Conservation (phyloP, 768 basidiomycete genomes). For the Trametes cubensis region DNA sequence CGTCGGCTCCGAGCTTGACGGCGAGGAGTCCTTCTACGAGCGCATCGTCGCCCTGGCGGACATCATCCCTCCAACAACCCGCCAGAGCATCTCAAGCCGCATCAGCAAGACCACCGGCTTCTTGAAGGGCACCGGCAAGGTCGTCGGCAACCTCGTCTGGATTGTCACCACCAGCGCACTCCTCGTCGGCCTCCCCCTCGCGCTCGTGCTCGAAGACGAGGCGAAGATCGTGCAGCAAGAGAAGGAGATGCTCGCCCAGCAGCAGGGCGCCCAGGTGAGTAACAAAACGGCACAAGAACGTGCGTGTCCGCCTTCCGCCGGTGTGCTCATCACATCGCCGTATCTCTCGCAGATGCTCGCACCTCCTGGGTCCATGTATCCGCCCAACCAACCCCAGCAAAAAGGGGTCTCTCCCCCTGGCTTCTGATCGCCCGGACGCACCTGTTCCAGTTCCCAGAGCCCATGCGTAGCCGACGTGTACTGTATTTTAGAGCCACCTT, state of each 20-base stretch:
- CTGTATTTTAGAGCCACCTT: constrained; percentile 25
- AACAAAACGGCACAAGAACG: background rate
- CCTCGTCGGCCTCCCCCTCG: constrained; percentile 90
- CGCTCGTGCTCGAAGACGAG: constrained; percentile 94
- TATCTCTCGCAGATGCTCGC: constrained; percentile 64
- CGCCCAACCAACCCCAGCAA: constrained; percentile 41
- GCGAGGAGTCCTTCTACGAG: constrained; percentile 85
- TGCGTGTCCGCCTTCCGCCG: constrained; percentile 14
- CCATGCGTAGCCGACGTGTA: constrained; percentile 24
- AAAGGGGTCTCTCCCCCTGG: constrained; percentile 82
- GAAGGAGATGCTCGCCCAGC: constrained; percentile 90
- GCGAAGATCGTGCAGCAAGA: constrained; percentile 93
- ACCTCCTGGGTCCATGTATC: constrained; percentile 54
- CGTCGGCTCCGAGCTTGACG: constrained; percentile 67
- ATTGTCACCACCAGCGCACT: constrained; percentile 91
- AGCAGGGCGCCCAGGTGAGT: constrained; percentile 75
- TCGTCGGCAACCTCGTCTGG: constrained; percentile 91
- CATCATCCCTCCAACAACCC: constrained; percentile 91
- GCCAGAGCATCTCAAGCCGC: constrained; percentile 69
- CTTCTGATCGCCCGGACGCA: constrained; percentile 51
- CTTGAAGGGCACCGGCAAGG: constrained; percentile 66
- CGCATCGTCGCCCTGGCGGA: constrained; percentile 91
- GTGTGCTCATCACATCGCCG: constrained; percentile 12
- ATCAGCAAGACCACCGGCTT: constrained; percentile 63
- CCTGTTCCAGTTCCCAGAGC: constrained; percentile 6